Conservation (phyloP, 768 basidiomycete genomes). For the Amylocystis lapponica region DNA sequence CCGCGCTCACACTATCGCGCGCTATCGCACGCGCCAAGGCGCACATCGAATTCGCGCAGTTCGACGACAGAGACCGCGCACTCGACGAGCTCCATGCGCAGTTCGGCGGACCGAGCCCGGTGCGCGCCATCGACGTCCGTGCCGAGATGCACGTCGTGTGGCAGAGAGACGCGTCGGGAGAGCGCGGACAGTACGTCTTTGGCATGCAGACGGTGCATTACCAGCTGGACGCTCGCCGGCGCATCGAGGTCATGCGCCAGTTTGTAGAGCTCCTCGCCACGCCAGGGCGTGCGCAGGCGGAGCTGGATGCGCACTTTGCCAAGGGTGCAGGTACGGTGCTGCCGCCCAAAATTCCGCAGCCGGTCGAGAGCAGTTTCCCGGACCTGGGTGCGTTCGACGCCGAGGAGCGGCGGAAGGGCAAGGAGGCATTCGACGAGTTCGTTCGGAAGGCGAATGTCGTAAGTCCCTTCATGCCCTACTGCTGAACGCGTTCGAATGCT, state of each 20-base stretch:
- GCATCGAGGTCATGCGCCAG: not conserved
- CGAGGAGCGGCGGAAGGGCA: not conserved
- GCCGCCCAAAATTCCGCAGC: not conserved
- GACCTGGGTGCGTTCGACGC: not conserved
- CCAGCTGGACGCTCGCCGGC: not conserved
- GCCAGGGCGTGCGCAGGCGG: not conserved
- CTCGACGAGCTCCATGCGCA: not conserved
- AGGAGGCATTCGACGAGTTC: not conserved
- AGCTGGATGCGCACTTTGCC: not conserved
- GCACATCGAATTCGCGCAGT: not conserved
- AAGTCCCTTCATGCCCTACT: too few relatives aligned
- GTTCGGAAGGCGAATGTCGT: too few relatives aligned
- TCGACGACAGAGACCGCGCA: not conserved
- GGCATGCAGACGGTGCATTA: not conserved
- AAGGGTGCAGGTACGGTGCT: not conserved
- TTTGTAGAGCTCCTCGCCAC: not conserved
- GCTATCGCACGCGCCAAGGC: not conserved
- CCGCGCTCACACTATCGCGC: not conserved
- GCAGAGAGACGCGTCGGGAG: not conserved
- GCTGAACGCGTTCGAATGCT: too few relatives aligned
- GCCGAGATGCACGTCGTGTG: not conserved
- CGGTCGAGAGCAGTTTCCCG: not conserved
- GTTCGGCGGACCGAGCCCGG: not conserved
- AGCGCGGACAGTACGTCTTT: conserved; percentile 1
- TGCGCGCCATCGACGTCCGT: not conserved